A percentile compares a stretch with the other conserved stretches of the same genome.
Conservation (phyloP, 1,284 basidiomycete genomes). For the Heimioporus retisporus region DNA sequence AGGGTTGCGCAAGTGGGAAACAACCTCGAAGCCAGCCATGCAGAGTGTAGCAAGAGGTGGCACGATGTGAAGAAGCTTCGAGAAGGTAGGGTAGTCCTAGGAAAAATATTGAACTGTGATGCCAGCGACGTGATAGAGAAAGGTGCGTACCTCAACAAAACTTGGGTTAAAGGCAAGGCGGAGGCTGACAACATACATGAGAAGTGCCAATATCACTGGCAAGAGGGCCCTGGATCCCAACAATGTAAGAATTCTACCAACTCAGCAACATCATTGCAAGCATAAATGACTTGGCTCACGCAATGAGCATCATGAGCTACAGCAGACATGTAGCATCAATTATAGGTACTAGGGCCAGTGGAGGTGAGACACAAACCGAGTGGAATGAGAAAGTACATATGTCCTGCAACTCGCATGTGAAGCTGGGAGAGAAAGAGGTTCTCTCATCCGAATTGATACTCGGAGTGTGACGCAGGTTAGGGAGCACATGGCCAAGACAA, state of each 20-base stretch:
- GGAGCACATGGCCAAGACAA: no score
- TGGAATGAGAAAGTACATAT: no score
- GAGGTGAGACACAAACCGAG: no score
- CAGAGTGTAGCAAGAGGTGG: slow-evolving; percentile 16
- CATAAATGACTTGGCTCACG: background rate
- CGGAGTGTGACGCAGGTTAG: no score
- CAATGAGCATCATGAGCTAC: background rate
- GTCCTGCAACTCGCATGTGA: no score
- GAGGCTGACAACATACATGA: slow-evolving; percentile 8
- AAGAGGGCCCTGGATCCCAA: background rate
- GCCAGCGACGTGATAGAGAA: background rate
- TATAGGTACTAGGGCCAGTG: no score
- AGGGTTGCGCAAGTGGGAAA: slow-evolving; percentile 5
- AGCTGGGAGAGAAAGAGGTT: no score
- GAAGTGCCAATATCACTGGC: background rate
- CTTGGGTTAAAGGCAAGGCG: background rate
- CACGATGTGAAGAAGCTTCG: background rate
- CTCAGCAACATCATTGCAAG: no score
- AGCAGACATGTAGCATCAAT: no score
- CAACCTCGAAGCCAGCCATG: slow-evolving; percentile 19
- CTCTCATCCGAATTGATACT: no score
- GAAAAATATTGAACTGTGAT: no score
- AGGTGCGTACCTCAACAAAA: background rate
- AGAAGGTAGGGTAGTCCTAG: background rate
- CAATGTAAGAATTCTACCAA: background rate